phyloP scores from a whole-genome alignment of 202 grass and related monocot genomes.

The Alloteropsis angusta region DNA sequence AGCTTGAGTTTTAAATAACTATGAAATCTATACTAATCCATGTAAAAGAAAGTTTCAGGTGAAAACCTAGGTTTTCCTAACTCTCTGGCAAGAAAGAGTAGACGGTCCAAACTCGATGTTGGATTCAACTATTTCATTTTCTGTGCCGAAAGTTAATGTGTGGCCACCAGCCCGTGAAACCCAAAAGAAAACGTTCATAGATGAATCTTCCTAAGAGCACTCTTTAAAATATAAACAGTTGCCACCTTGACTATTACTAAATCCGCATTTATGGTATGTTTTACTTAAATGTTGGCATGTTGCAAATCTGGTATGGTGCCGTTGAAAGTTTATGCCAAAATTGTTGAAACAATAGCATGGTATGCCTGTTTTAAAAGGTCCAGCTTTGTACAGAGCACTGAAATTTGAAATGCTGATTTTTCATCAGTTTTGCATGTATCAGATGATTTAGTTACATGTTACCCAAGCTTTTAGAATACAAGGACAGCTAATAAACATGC shows the following conservation, averaged over 20 bases:
- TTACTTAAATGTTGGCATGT: background rate
- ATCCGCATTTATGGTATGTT: background rate
- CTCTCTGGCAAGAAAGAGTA: background rate
- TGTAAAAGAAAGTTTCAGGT: background rate
- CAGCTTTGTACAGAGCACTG: background rate
- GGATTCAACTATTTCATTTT: background rate
- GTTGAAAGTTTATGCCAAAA: background rate
- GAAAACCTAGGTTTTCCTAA: background rate
- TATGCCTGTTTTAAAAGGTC: background rate
- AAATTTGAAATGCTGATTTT: background rate
- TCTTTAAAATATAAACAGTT: background rate
- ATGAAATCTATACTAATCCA: background rate
- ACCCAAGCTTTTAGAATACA: background rate
- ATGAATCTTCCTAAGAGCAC: background rate
- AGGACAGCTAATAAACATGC: background rate
- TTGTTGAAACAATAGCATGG: conserved; percentile 7
- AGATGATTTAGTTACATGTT: background rate
- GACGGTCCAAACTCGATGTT: background rate
- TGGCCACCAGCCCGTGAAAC: no score
- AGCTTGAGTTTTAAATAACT: background rate
- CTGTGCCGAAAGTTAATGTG: no score
- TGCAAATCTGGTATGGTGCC: background rate
- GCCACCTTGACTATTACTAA: background rate
- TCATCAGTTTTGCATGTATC: background rate
- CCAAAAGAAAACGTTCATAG: no score